Evolutionary conservation across 805 yeast species (phyloP).

Genomic region (Candida nitratophila): DNA sequence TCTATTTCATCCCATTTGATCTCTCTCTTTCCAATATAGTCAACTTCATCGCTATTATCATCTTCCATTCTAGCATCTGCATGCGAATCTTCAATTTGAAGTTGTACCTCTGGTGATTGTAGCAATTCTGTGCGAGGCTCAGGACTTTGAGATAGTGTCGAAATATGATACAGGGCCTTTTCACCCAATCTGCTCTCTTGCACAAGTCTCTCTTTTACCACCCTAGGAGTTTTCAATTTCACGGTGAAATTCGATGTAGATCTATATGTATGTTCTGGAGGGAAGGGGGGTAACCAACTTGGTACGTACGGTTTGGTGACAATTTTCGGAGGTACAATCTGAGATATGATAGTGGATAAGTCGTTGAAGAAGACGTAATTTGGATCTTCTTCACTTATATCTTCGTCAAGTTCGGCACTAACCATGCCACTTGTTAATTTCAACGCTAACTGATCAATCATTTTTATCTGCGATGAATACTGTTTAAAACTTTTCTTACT

Average conservation of each 20-base stretch:
- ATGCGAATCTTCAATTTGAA: not conserved
- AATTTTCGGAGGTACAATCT: conserved; percentile 48
- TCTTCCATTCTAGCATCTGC: not conserved
- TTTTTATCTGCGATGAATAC: conserved; percentile 5
- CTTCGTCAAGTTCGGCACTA: conserved; percentile 4
- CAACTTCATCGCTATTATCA: not conserved
- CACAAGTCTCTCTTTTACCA: conserved; percentile 63
- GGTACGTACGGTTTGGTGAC: conserved; percentile 47
- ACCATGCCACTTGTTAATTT: conserved; percentile 6
- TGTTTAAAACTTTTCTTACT: conserved; percentile 15
- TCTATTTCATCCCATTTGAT: not conserved
- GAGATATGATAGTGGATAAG: conserved; percentile 38
- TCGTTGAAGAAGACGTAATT: conserved; percentile 48
- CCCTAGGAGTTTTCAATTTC: conserved; percentile 60
- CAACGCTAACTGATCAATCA: conserved; percentile 7
- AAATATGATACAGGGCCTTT: conserved; percentile 59
- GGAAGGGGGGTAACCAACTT: conserved; percentile 76
- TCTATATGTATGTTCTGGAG: conserved; percentile 90
- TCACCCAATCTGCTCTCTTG: conserved; percentile 81
- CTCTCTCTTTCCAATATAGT: not conserved
- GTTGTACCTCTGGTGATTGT: not conserved
- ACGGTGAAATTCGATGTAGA: conserved; percentile 64
- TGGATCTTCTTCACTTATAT: conserved; percentile 33
- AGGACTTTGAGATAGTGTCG: not conserved
- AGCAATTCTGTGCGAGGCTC: not conserved